phyloP scores from a whole-genome alignment of 169 alveolate species.

The Condylostoma magnum region DNA sequence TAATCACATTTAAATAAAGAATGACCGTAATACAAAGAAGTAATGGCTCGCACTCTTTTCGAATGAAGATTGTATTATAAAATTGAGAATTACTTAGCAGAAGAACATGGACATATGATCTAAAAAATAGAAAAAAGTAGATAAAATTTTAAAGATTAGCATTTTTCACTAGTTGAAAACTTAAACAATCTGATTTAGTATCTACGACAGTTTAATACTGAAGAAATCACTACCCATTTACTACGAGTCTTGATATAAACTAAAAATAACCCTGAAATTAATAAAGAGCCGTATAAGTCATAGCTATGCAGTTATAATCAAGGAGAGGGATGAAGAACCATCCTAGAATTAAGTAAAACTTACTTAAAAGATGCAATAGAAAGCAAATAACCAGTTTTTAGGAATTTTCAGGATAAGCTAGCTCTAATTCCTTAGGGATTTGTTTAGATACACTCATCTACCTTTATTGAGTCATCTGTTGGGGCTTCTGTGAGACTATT shows the following conservation, averaged over 20 bases:
- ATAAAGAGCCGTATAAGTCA: slow-evolving; percentile 12
- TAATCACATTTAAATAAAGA: background rate
- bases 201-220: background rate
- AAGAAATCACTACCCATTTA: slow-evolving; percentile 14
- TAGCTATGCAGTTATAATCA: background rate
- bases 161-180: background rate
- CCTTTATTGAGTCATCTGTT: slow-evolving; percentile 16
- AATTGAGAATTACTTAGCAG: slow-evolving; percentile 10
- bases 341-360: background rate
- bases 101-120: background rate
- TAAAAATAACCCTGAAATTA: background rate
- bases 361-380: too few relatives aligned
- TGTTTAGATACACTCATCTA: slow-evolving; percentile 16
- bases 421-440: slow-evolving; percentile 28
- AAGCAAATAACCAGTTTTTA: too few relatives aligned
- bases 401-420: slow-evolving; percentile 21
- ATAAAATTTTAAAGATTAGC: background rate
- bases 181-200: background rate
- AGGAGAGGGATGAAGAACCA: slow-evolving; percentile 9
- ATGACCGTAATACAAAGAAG: slow-evolving; percentile 4
- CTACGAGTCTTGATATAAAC: slow-evolving; percentile 16
- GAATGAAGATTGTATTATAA: slow-evolving; percentile 22
- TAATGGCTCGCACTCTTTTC: slow-evolving; percentile 12
- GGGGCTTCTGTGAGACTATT: slow-evolving; percentile 25
- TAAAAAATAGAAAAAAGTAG: slow-evolving; percentile 13